These are phyloP conservation scores for Spizellomyces punctatus DNA, from an alignment of 192 early-diverging fungal genomes.

Conservation along the genomic window DNA sequence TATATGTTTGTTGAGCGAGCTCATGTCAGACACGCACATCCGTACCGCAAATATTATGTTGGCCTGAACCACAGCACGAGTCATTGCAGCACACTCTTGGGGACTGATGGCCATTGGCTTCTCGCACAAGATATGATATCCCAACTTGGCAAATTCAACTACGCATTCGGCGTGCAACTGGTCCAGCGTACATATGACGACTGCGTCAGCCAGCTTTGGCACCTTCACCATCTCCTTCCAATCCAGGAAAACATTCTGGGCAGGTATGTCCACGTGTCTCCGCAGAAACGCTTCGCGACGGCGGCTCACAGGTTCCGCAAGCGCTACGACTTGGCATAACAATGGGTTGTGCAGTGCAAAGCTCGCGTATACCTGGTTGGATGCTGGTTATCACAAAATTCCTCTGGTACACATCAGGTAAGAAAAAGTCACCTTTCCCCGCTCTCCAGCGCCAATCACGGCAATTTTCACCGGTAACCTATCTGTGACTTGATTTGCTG, in stretches of 20 bases:
- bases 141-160: constrained; percentile 49
- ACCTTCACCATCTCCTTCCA: constrained; percentile 46
- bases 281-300: constrained; percentile 36
- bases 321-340: constrained; percentile 49
- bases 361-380: constrained; percentile 40
- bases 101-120: constrained; percentile 66
- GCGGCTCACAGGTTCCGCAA: constrained; percentile 48
- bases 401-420: background rate
- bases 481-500: background rate
- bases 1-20: background rate
- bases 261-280: constrained; percentile 25
- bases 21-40: constrained; percentile 12
- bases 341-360: constrained; percentile 41
- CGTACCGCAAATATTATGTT: constrained; percentile 46
- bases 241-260: constrained; percentile 41
- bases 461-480: constrained; percentile 21
- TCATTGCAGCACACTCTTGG: constrained; percentile 54
- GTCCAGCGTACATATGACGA: constrained; percentile 53
- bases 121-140: constrained; percentile 68
- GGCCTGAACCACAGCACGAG: constrained; percentile 42
- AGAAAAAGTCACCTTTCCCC: constrained; percentile 39
- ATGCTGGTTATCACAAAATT: background rate
- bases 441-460: constrained; percentile 53
- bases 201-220: constrained; percentile 52
- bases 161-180: constrained; percentile 51